Conservation (phyloP, 106 monocot genomes). For the Iris macrosiphon region DNA sequence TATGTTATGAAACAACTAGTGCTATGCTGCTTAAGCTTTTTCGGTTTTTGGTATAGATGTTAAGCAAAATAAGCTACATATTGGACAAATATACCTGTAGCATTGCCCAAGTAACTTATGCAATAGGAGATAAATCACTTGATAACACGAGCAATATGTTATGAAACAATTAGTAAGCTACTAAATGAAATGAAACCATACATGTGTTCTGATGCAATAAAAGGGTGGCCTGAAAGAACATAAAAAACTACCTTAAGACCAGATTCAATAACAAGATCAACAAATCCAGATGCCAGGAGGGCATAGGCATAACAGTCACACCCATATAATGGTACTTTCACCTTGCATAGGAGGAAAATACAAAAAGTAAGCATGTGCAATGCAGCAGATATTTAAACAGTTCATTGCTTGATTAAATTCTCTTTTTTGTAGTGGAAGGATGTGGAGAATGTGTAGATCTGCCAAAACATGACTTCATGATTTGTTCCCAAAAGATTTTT, state of each 20-base stretch:
- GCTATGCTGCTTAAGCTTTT: no score
- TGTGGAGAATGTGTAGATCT: background rate
- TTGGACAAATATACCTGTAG: no score
- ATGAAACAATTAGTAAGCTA: background rate
- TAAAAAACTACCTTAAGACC: constrained; percentile 68
- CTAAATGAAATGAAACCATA: background rate
- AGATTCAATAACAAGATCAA: constrained; percentile 96
- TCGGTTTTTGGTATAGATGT: no score
- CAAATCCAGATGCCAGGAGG: constrained; percentile 89
- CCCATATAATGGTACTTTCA: constrained; percentile 94
- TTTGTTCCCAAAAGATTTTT: background rate
- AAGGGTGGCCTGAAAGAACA: background rate
- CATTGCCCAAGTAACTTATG: no score
- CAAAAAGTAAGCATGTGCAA: background rate
- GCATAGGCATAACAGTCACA: constrained; percentile 99
- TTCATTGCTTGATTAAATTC: background rate
- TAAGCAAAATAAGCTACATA: no score
- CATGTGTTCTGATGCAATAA: background rate
- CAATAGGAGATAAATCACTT: no score
- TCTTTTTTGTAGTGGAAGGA: background rate
- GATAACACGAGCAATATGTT: background rate
- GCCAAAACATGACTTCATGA: background rate
- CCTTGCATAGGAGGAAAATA: constrained; percentile 32
- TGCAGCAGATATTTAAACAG: background rate
- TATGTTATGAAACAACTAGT: no score